Evolutionary conservation across 371 early-diverging fungal species (phyloP), one percentile per base, ranked within the genome.

Genomic region (Mortierella sp.): DNA sequence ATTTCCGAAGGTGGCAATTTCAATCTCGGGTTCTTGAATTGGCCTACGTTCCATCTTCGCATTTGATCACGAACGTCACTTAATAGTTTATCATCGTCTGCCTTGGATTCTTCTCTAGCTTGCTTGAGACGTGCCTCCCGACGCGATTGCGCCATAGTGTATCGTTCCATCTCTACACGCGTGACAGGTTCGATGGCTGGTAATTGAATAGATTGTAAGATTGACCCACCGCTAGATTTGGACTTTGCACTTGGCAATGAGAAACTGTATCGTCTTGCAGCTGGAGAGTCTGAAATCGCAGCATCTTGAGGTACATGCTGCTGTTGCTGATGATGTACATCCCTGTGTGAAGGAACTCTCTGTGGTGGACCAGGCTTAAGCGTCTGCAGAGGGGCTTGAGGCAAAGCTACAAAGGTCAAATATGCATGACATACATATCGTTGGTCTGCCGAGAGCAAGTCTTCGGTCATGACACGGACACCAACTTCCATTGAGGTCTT

Each of bases 401-500:
- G 85, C 3, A 93, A 57, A 3, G 91, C 93, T 7, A 94, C 92
- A 87, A 94, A 94, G 0, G 93, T 94, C 29, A 94, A 76, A 61
- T 92, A 93, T 19, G 92, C 93, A 74, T 90, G 89, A 85, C 93
- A 68, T 83, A 93, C 90, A 85, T 79, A 91, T 49, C 85, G 84
- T 40, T 86, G 85, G 5, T 86, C 86, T 10, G 89, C 87, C 1
- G 92, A 86, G 29, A 89, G 72, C 4, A 90, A 86, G 26, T 90
- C 86, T 73, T 94, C 92, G 3, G 91, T 89, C 68, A 91, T 91
- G 35, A 94, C 92, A 56, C 89, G 85, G 43, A 93, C 92, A 3
- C 88, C 90, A 32, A 91, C 87, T 83, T 94, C 94, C 92, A 94
- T 92, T 0, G 91, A 91, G 3, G 92, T 90, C 55, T 88, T 90